Conservation (phyloP, 139 green algal species). For the Diplosphaera chodatii region DNA sequence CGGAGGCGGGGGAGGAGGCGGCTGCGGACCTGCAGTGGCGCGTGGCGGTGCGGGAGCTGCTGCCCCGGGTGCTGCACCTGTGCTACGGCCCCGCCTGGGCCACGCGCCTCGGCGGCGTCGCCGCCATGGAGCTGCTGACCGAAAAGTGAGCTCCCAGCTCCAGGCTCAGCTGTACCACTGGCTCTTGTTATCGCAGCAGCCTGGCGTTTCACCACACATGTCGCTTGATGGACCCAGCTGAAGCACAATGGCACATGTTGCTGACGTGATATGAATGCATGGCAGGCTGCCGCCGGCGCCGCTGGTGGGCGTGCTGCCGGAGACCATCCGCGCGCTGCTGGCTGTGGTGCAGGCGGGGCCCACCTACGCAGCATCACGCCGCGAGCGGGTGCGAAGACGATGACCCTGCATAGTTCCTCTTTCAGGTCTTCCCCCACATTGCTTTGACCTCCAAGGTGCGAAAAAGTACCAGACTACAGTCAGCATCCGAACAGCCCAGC, state of each 20-base stretch:
- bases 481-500: no score
- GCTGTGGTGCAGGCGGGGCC: slow-evolving; percentile 68
- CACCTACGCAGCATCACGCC: slow-evolving; percentile 50
- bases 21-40: not conserved
- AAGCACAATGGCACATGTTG: no score
- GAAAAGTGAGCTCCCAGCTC: slow-evolving; percentile 15
- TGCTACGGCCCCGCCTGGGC: slow-evolving; percentile 84
- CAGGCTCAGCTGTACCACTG: no score
- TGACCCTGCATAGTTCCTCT: no score
- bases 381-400: slow-evolving; percentile 28
- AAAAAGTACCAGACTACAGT: no score
- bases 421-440: no score
- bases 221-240: no score
- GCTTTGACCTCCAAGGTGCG: no score
- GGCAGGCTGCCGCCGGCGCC: slow-evolving; percentile 40
- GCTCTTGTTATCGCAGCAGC: no score
- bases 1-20: not conserved
- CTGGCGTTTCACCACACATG: no score
- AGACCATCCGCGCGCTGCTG: slow-evolving; percentile 56
- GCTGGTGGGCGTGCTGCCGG: slow-evolving; percentile 29
- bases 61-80: slow-evolving; percentile 74
- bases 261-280: no score
- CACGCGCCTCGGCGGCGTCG: slow-evolving; percentile 65
- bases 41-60: slow-evolving; percentile 60
- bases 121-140: slow-evolving; percentile 53